Percentiles rank a stretch among this genome's conserved stretches.
Conservation (phyloP, 2,329 filamentous ascomycete species). For the Niveomyces coronatus region DNA sequence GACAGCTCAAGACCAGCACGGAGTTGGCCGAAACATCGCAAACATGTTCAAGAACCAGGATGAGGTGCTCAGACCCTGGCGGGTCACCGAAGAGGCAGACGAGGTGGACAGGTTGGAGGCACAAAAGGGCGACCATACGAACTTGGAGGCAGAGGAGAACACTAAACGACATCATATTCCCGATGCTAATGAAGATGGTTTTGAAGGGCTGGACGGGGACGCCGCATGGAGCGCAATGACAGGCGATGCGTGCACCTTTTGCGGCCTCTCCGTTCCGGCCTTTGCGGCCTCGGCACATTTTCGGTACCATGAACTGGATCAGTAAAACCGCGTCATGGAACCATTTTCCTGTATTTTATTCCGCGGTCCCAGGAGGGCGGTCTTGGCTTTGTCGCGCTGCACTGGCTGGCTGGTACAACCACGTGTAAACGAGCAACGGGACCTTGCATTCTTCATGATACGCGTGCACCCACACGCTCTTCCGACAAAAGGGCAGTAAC, state of each 20-base stretch:
- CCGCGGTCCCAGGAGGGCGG: no score
- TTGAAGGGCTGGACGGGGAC: conserved; percentile 2
- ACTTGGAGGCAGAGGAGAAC: conserved; percentile 20
- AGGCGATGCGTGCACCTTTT: conserved; percentile 32
- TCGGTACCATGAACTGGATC: conserved; percentile 26
- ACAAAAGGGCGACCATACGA: conserved; percentile 13
- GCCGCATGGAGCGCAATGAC: conserved; percentile 21
- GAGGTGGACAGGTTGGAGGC: conserved; percentile 9
- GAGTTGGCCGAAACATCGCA: conserved; percentile 64
- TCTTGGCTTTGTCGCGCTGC: no score
- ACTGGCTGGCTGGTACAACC: no score
- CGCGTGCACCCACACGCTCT: no score
- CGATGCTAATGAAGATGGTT: conserved; percentile 9
- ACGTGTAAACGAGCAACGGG: no score
- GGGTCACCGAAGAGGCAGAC: conserved; percentile 29
- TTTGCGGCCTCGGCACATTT: conserved; percentile 50
- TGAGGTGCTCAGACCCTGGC: conserved; percentile 57
- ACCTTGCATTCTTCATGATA: no score
- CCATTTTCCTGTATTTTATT: no score
- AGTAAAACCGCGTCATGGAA: no score
- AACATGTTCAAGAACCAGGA: conserved; percentile 75
- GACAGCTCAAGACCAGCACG: conserved; percentile 36
- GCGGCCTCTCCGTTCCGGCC: conserved; percentile 41
- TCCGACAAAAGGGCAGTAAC: no score
- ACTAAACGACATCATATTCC: conserved; percentile 12